Base-by-base conservation (phyloP, 768 basidiomycete species). In the Piloderma croceum region DNA sequence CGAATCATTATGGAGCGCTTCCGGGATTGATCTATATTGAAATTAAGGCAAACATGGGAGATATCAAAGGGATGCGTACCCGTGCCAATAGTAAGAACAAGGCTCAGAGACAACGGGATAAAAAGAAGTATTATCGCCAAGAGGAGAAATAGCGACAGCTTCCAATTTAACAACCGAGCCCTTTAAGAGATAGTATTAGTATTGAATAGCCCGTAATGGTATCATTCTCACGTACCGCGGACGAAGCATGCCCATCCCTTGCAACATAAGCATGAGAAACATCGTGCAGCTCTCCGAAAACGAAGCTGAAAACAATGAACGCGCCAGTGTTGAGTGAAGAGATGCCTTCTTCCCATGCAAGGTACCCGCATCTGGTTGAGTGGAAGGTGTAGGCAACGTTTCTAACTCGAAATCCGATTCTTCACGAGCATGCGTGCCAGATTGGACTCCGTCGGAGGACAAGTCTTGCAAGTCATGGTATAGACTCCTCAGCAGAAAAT, bases 221-320 rank as follows among this genome's bases (percentile, higher is more conserved):
- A 6, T 5, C n/a, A 7, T 42, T 33, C 12, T 19, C 29, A 23
- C 80, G 43, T 35, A 87, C 84, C 60, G 57, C 9, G 78, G 53
- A 24, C 72, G 63, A 25, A 89, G 66, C 1, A 79, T 31, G 29
- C 70, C 64, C 34, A 77, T 38, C 3, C 73, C 82, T 60, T 91
- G 88, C n/a, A 76, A 70, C 60, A 90, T 74, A 5, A 90, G 64
- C 41, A 90, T 65, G 10, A 77, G 46, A 51, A 90, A 90, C 44
- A 90, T 62, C 50, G 76, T 73, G 46, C 79, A 81, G 38, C 80
- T 77, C 60, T 90, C 89, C 2, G 82, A 73, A 56, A 90, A 86
- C 50, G 79, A 81, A 23, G 77, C 60, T 0, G 84, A 73, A 50
- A 91, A 90, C 6, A 79, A 57, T 1, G 63, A 66, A 31, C 80